Evolutionary conservation across 129 eudicot genomes (phyloP).

Genomic region (Lactuca saligna): DNA sequence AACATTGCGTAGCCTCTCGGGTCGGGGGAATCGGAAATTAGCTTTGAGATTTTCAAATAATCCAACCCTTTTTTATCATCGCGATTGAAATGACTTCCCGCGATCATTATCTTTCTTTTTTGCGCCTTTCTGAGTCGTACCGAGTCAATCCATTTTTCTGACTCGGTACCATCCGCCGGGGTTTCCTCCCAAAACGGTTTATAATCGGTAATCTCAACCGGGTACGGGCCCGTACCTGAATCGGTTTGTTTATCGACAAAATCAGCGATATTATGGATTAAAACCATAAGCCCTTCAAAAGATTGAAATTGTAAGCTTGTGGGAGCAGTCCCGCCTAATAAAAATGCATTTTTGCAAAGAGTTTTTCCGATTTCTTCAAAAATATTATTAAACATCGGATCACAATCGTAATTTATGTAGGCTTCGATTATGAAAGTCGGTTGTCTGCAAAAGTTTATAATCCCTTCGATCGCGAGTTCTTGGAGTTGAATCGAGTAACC

Average conservation of each 20-base stretch:
- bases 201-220: conserved; percentile 55
- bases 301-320: conserved; percentile 79
- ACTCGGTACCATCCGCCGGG: conserved; percentile 22
- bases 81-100: conserved; percentile 71
- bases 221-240: conserved; percentile 48
- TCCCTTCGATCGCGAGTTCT: conserved; percentile 79
- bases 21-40: conserved; percentile 74
- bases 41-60: conserved; percentile 49
- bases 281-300: conserved; percentile 66
- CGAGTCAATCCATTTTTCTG: conserved; percentile 56
- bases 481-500: conserved; percentile 53
- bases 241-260: conserved; percentile 55
- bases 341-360: conserved; percentile 74
- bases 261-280: conserved; percentile 80
- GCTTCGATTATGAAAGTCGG: conserved; percentile 68
- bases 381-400: conserved; percentile 52
- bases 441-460: conserved; percentile 76
- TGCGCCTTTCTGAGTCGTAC: conserved; percentile 60
- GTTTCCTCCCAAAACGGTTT: conserved; percentile 81
- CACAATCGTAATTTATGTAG: conserved; percentile 72
- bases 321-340: conserved; percentile 35
- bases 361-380: conserved; percentile 69
- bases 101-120: conserved; percentile 67
- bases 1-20: conserved; percentile 71
- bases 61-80: conserved; percentile 90